A percentile compares a stretch with the other conserved stretches of the same genome.
These are phyloP conservation scores for Cytospora piceicola DNA, from an alignment of 2,329 filamentous ascomycete species.

Conservation along the genomic window DNA sequence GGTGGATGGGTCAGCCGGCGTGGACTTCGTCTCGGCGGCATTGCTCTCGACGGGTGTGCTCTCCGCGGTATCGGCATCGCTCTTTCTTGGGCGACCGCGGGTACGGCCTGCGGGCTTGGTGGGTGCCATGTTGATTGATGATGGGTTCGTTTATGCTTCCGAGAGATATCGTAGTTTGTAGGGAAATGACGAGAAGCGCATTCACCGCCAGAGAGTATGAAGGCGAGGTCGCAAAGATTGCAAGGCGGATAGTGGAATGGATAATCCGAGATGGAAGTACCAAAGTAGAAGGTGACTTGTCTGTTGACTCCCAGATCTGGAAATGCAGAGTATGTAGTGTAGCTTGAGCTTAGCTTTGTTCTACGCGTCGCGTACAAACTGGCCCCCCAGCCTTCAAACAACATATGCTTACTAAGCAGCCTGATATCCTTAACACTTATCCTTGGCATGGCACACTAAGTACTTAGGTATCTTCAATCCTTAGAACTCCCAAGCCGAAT, in stretches of 20 bases:
- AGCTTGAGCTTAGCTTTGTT: neutral
- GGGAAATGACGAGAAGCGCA: neutral
- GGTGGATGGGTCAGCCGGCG: neutral
- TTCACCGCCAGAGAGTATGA: neutral
- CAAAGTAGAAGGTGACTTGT: neutral
- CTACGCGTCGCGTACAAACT: neutral
- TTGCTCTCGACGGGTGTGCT: neutral
- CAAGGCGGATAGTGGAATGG: neutral
- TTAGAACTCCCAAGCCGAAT: too few species aligned
- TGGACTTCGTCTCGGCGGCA: neutral
- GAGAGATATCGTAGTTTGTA: neutral
- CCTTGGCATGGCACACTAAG: too few species aligned
- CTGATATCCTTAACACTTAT: neutral
- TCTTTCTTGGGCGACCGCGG: constrained; percentile 28
- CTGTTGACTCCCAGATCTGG: neutral
- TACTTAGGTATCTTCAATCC: too few species aligned
- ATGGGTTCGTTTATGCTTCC: neutral
- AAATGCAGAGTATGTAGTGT: neutral
- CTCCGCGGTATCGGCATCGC: constrained; percentile 13
- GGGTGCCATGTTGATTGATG: constrained; percentile 21
- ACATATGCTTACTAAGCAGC: neutral
- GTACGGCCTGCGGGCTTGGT: constrained; percentile 24
- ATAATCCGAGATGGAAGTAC: neutral
- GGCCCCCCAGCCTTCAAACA: neutral
- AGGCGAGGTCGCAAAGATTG: neutral